Evolutionary conservation across 2,329 filamentous ascomycete species (phyloP), one percentile per base, ranked within the genome.

Genomic region (Fusarium beomiforme): DNA sequence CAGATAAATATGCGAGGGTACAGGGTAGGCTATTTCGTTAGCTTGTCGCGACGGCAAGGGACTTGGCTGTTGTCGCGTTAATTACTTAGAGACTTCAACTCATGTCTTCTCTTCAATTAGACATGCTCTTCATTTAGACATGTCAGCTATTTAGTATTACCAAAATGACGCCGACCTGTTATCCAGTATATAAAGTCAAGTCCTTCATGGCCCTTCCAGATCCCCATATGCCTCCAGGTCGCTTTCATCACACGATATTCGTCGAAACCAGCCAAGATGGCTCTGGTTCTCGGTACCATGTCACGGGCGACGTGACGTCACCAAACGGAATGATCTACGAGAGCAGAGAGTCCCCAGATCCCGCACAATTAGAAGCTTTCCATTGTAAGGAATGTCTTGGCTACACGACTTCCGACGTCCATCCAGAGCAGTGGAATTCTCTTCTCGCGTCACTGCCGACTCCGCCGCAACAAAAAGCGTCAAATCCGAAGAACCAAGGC

Each of bases 281-380:
- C 4, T 62, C 26, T 5, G 53, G 53, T 1, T 23, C 14, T 1
- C 21, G 41, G 0, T 49, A 49, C 10, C 42, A 62, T 36, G 42
- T 59, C 11, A 24, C 10, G 2, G 23, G 42, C 11, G 34, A 62
- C 16, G 13, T 42, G 6, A 62, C 59, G 0, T 59, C 53, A 2
- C 1, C 10, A 5, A 23, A 23, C 1, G 42, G 53, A 8, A 61
- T 61, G 41, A 29, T 1, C 21, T 62, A 62, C 3, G 24, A 59
- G 9, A 29, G 31, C 1, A 42, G 23, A 11, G 17, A 49, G 6
- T 16, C 9, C 0, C 16, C 10, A 3, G 19, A n/a, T 11, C 34
- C 53, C 0, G 16, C 17, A 1, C 6, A 59, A 0, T 12, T 24
- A 2, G 26, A 37, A 8, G 8, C 1, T 1, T 49, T 42, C 0